Conservation (phyloP, 169 alveolate genomes). For the Eimeria necatrix region DNA sequence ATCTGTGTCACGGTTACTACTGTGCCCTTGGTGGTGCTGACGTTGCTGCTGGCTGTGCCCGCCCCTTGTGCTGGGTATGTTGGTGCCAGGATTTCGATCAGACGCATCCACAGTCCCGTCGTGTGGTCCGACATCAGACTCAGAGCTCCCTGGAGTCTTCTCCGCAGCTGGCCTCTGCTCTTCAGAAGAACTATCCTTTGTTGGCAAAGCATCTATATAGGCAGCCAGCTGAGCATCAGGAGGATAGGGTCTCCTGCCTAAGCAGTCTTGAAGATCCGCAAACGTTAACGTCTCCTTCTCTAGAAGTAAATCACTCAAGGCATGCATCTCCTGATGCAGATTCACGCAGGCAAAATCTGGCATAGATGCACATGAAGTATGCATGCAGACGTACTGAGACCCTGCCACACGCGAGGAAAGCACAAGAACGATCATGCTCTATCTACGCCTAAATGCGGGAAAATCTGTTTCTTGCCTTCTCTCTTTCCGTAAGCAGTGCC, state of each 20-base stretch:
- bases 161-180: neutral
- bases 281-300: slow-evolving; percentile 90
- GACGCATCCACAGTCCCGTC: neutral
- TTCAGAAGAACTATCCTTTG: slow-evolving; percentile 8
- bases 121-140: neutral
- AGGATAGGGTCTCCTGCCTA: slow-evolving; percentile 89
- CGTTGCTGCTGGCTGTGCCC: neutral
- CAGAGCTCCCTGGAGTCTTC: slow-evolving; percentile 10
- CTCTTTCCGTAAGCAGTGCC: slow-evolving; percentile 86
- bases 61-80: neutral
- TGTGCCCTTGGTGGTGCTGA: neutral
- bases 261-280: slow-evolving; percentile 90
- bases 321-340: slow-evolving; percentile 43
- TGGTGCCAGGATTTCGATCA: neutral
- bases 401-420: no score
- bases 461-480: slow-evolving; percentile 74
- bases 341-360: neutral
- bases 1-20: slow-evolving; percentile 1
- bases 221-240: slow-evolving; percentile 80
- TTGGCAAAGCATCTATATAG: slow-evolving; percentile 72
- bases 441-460: no score
- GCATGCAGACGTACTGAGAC: neutral
- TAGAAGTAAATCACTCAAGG: slow-evolving; percentile 71
- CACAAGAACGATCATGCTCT: no score
- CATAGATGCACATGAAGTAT: neutral